Evolutionary conservation across 2,329 filamentous ascomycete species (phyloP).

Genomic region (Scleromitrula shiraiana): DNA sequence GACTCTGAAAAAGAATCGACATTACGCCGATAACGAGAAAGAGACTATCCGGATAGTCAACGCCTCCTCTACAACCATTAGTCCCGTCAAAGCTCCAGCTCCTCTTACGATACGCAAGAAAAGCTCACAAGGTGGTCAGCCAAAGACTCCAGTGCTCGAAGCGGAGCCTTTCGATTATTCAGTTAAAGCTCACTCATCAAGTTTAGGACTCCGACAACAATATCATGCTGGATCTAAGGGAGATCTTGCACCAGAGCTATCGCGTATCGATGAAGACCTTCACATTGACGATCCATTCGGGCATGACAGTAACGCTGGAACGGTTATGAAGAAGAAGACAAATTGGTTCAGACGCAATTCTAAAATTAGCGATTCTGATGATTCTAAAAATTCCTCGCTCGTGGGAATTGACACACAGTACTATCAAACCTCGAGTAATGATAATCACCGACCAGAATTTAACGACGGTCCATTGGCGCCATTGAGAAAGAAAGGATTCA

Average conservation of each 20-base stretch:
- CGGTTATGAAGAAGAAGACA: slow-evolving; percentile 24
- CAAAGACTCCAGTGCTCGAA: not conserved
- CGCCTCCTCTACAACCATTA: slow-evolving; percentile 18
- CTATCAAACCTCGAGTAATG: slow-evolving; percentile 17
- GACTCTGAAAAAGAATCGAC: not conserved
- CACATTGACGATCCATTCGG: slow-evolving; percentile 15
- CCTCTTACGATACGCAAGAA: slow-evolving; percentile 29
- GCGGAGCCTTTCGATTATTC: not conserved
- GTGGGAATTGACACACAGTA: slow-evolving; percentile 8
- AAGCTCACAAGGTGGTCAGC: slow-evolving; percentile 16
- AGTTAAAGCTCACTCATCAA: slow-evolving; percentile 5
- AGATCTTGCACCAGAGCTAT: slow-evolving; percentile 12
- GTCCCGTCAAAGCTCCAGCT: slow-evolving; percentile 26
- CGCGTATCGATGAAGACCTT: slow-evolving; percentile 16
- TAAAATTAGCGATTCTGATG: slow-evolving; percentile 18
- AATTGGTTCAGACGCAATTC: slow-evolving; percentile 29
- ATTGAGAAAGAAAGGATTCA: slow-evolving; percentile 25
- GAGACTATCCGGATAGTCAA: slow-evolving; percentile 26
- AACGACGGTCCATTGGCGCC: slow-evolving; percentile 7
- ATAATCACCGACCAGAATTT: slow-evolving; percentile 5
- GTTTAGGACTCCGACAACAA: slow-evolving; percentile 20
- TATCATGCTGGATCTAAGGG: slow-evolving; percentile 12
- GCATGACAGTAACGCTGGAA: slow-evolving; percentile 20
- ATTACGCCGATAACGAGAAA: slow-evolving; percentile 14
- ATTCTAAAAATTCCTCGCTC: slow-evolving; percentile 12